Base-by-base conservation (phyloP, 805 yeast genomes). In the Ogataea neopini region DNA sequence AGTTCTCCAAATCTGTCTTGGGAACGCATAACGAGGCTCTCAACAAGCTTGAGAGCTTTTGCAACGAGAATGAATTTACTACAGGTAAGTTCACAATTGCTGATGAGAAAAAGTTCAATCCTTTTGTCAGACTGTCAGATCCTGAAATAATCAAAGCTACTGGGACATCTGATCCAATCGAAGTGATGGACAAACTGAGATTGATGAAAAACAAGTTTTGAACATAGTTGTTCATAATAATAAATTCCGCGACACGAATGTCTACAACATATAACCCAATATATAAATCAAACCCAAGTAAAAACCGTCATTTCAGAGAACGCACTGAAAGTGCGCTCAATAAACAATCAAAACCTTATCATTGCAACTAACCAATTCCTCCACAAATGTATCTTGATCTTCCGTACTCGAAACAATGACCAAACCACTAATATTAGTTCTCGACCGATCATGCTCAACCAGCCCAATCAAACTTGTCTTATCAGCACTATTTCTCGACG, bases 11-110 rank as follows among this genome's bases (percentile, higher is more conserved):
- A 54, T 75, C 83, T 2, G 80, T 87, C 1, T 64, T 88, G 46
- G 65, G 67, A 4, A 64, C 72, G 38, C 70, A 76, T 46, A 74
- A 71, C 38, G 57, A 62, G 4, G 85, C 86, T 0, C 70, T 92
- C 40, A 68, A 69, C 36, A 64, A 66, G 15, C 73, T 92, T 53
- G 83, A 76, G 39, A 56, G 70, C 18, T 88, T 69, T 54, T 72
- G 79, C 36, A 47, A 67, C 6, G 59, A 62, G 0, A 73, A 87
- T 65, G 96, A 88, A 58, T 69, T 76, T 38, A 84, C 96, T n/a
- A 84, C 97, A 0, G 99, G 99, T 1, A 63, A 61, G 28, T 91
- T 88, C 69, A 89, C 97, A 3, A 77, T 94, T 48, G 80, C 76
- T 5, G 96, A 94, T 62, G 99, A 94, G 66, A 72, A 81, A 51